A percentile compares a stretch with the other conserved stretches of the same genome.
phyloP scores from a whole-genome alignment of 495 filamentous ascomycete genomes.

The Aspergillus olivimuriae region DNA sequence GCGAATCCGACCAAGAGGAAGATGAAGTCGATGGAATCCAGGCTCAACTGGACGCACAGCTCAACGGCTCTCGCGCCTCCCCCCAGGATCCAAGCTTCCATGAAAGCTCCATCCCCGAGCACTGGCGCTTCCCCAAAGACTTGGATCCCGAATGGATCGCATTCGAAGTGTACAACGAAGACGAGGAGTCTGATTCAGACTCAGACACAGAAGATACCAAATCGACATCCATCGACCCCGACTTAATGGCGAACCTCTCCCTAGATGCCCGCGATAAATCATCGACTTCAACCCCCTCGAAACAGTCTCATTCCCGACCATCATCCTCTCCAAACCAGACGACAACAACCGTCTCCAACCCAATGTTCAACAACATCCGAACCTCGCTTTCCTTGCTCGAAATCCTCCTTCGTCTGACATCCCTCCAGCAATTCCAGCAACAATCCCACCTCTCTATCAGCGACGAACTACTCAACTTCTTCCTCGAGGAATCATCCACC shows the following conservation, averaged over 20 bases:
- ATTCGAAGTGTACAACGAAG: conserved; percentile 76
- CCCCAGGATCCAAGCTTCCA: conserved; percentile 16
- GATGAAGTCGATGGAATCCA: conserved; percentile 47
- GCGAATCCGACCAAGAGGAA: conserved; percentile 21
- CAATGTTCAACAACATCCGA: conserved; percentile 49
- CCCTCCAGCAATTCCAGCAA: conserved; percentile 97
- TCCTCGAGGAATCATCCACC: conserved; percentile 73
- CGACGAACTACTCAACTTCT: conserved; percentile 94
- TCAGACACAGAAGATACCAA: conserved; percentile 40
- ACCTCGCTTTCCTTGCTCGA: conserved; percentile 92
- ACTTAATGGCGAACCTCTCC: conserved; percentile 37
- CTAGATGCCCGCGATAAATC: conserved; percentile 20
- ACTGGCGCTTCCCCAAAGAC: conserved; percentile 67
- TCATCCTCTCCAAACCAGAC: conserved; percentile 17
- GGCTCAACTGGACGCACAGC: conserved; percentile 61
- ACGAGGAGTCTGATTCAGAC: conserved; percentile 53
- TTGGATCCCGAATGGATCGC: conserved; percentile 95
- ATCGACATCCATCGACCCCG: conserved; percentile 29
- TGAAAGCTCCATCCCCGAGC: conserved; percentile 33
- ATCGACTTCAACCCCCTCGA: conserved; percentile 16
- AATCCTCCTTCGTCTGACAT: conserved; percentile 83
- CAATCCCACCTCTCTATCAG: conserved; percentile 84
- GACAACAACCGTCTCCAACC: conserved; percentile 35
- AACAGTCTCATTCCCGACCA: conserved; percentile 9
- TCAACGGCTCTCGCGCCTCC: conserved; percentile 43